Evolutionary conservation across 768 basidiomycete genomes (phyloP).

Genomic region (Rhodosporidiobolus sp.): DNA sequence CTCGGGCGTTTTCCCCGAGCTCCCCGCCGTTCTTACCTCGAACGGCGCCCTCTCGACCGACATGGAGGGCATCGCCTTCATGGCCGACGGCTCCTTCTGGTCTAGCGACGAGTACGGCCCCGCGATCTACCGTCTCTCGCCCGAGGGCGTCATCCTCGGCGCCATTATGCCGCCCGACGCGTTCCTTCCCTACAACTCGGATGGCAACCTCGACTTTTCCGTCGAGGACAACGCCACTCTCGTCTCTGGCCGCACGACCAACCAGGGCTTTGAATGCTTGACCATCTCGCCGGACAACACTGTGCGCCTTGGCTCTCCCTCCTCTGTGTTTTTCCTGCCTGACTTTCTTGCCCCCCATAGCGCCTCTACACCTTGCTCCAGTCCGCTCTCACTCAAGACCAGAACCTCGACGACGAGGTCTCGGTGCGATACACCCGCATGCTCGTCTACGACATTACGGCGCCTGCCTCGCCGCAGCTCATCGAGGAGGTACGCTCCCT

Average conservation of each 20-base stretch:
- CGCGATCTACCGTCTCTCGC: conserved; percentile 60
- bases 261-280: conserved; percentile 64
- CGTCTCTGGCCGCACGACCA: conserved; percentile 57
- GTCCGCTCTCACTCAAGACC: conserved; percentile 63
- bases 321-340: too few species aligned
- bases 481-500: conserved; percentile 63
- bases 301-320: too few species aligned
- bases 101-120: conserved; percentile 58
- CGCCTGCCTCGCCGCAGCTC: conserved; percentile 50
- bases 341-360: too few species aligned
- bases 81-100: conserved; percentile 63
- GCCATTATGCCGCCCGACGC: conserved; percentile 63
- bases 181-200: conserved; percentile 53
- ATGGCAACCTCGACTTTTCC: conserved; percentile 59
- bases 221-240: conserved; percentile 52
- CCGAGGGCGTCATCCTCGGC: conserved; percentile 56
- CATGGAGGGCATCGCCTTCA: conserved; percentile 60
- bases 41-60: conserved; percentile 59
- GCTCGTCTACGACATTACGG: conserved; percentile 56
- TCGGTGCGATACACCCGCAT: conserved; percentile 60
- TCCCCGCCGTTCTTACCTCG: conserved; percentile 50
- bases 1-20: conserved; percentile 56
- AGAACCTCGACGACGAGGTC: conserved; percentile 53
- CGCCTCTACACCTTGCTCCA: conserved; percentile 64
- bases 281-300: conserved; percentile 56